phyloP scores from a whole-genome alignment of 306 rosid species.

The Nissolia schottii region DNA sequence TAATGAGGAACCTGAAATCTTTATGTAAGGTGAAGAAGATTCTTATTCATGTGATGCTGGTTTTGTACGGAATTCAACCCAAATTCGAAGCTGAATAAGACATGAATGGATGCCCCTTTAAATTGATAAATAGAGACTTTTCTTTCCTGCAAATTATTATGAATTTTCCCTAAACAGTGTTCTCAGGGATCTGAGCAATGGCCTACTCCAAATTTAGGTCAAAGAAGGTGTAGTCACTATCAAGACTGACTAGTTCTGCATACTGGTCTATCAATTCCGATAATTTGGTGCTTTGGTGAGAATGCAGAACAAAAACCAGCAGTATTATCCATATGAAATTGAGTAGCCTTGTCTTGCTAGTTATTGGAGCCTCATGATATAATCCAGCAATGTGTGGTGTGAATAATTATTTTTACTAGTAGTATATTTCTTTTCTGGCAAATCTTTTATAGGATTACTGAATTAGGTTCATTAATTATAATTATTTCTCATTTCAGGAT shows the following conservation, averaged over 20 bases:
- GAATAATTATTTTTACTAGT: not conserved
- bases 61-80: too few relatives aligned
- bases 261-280: not conserved
- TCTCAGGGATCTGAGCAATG: not conserved
- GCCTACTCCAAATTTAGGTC: not conserved
- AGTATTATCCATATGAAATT: not conserved
- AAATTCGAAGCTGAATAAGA: too few relatives aligned
- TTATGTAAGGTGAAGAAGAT: too few relatives aligned
- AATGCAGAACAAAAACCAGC: not conserved
- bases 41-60: too few relatives aligned
- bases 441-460: not conserved
- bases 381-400: not conserved
- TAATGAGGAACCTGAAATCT: too few relatives aligned
- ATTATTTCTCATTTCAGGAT: slow-evolving; percentile 53
- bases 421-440: not conserved
- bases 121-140: too few relatives aligned
- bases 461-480: not conserved
- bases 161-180: too few relatives aligned
- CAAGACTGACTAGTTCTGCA: not conserved
- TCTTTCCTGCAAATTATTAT: too few relatives aligned
- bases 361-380: slow-evolving; percentile 1
- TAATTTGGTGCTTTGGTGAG: not conserved
- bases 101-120: not conserved
- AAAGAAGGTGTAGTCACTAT: not conserved
- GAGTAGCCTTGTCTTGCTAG: not conserved